A percentile compares a stretch with the other conserved stretches of the same genome.
phyloP scores from a whole-genome alignment of 2,329 filamentous ascomycete genomes.

The Cladosporium halotolerans region DNA sequence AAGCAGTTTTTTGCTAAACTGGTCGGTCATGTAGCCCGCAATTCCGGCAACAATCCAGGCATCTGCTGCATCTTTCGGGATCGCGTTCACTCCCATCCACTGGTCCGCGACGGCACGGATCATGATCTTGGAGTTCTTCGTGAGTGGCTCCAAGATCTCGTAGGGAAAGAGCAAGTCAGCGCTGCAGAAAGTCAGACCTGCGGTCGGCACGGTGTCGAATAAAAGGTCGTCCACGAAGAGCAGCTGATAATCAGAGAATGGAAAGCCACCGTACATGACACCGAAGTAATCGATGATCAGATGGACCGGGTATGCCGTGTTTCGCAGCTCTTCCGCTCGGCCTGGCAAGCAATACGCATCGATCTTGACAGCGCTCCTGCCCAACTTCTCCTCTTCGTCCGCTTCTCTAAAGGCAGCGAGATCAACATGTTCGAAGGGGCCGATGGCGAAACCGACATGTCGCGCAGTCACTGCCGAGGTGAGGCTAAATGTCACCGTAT shows the following conservation, averaged over 20 bases:
- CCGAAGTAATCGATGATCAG: slow-evolving; percentile 85
- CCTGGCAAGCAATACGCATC: slow-evolving; percentile 87
- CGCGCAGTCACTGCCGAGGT: slow-evolving; percentile 71
- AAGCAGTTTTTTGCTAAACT: slow-evolving; percentile 83
- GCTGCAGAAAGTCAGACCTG: slow-evolving; percentile 82
- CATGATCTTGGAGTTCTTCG: slow-evolving; percentile 71
- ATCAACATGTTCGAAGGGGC: slow-evolving; percentile 90
- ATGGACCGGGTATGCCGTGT: slow-evolving; percentile 82
- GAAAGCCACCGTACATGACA: slow-evolving; percentile 81
- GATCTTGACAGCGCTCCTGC: slow-evolving; percentile 79
- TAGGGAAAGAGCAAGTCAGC: slow-evolving; percentile 77
- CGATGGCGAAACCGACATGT: slow-evolving; percentile 88
- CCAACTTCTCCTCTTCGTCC: slow-evolving; percentile 85
- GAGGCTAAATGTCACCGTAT: slow-evolving; percentile 79
- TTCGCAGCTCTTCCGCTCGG: slow-evolving; percentile 72
- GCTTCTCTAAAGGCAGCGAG: slow-evolving; percentile 76
- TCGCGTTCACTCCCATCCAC: slow-evolving; percentile 90
- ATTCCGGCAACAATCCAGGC: slow-evolving; percentile 86
- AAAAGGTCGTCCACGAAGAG: slow-evolving; percentile 89
- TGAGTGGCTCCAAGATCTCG: slow-evolving; percentile 76
- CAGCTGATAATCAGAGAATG: slow-evolving; percentile 85
- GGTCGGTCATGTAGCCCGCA: slow-evolving; percentile 89
- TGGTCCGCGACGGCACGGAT: slow-evolving; percentile 82
- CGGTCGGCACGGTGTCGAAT: slow-evolving; percentile 67
- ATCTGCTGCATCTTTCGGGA: slow-evolving; percentile 73